Conservation (phyloP, 2,329 filamentous ascomycete genomes). For the Stagonosporopsis tanaceti region DNA sequence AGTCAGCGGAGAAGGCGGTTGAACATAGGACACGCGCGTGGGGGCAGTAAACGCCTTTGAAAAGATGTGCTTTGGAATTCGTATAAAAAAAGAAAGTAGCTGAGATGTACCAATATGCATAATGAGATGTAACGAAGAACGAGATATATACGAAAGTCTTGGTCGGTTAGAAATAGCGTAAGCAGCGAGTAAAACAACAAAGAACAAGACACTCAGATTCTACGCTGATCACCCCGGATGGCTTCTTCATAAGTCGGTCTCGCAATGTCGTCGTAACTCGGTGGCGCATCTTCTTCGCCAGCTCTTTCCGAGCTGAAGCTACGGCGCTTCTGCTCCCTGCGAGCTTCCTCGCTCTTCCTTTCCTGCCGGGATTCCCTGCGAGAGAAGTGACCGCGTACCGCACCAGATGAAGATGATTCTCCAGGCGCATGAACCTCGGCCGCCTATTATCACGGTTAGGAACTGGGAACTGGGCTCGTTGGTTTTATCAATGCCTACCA, state of each 20-base stretch:
- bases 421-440: slow-evolving; percentile 14
- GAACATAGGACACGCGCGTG: not conserved
- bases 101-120: not conserved
- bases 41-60: not conserved
- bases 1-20: not conserved
- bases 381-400: not conserved
- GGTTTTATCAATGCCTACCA: slow-evolving; percentile 15
- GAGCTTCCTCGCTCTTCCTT: slow-evolving; percentile 26
- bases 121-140: not conserved
- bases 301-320: slow-evolving; percentile 25
- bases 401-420: slow-evolving; percentile 15
- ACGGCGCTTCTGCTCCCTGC: slow-evolving; percentile 15
- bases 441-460: slow-evolving; percentile 16
- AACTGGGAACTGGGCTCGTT: not conserved
- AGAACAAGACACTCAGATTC: not conserved
- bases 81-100: not conserved
- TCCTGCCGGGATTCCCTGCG: slow-evolving; percentile 2
- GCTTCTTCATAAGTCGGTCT: slow-evolving; percentile 21
- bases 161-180: not conserved
- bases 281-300: slow-evolving; percentile 24
- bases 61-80: too few species aligned
- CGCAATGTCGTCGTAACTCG: slow-evolving; percentile 21
- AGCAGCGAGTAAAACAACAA: not conserved
- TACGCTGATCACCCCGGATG: not conserved
- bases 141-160: not conserved